Base-by-base conservation (phyloP, 2,329 filamentous ascomycete genomes). In the Cadophora gregata region DNA sequence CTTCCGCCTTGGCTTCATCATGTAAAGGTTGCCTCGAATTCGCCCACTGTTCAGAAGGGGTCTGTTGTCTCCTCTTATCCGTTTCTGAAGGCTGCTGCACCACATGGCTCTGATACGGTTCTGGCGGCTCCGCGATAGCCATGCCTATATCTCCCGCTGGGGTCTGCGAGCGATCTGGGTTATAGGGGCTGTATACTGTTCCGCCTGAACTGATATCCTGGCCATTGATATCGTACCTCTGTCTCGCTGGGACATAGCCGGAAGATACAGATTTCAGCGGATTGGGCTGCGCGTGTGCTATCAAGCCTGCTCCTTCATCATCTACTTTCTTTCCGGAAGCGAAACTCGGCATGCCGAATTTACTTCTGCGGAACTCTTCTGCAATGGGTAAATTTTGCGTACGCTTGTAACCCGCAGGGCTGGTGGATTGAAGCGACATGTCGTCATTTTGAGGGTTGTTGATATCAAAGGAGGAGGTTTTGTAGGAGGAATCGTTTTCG, bases 401-500 rank as follows among this genome's bases (percentile, higher is more conserved):
- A 53, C 58, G 42, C 63, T 73, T 75, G 45, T 73, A 72, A 19
- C 64, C 70, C n/a, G 64, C 67, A 2, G 48, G 25, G 27, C 48
- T 58, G 25, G 67, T 62, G 12, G 66, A 27, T 50, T 70, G 66
- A 14, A 75, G 62, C 5, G 68, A 63, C 69, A 75, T 70, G 45
- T 72, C 72, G 27, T 72, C 67, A 55, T 68, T 69, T 33, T 48
- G 67, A 4, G 61, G 58, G 50, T 68, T 71, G 47, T 61, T 67
- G 48, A 69, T 62, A 48, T 63, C 63, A 51, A 67, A 67, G 9
- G 67, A 53, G 38, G 62, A 21, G 7, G 50, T 50, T 36, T 81
- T 79, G 64, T 87, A 87, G 71, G 83, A 85, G 48, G 78, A 63
- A 68, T 88, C 85, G 21, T 83, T 75, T 71, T 83, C 82, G 67